These are phyloP conservation scores for Cercospora berteroae DNA, from an alignment of 2,329 filamentous ascomycete genomes.

Conservation along the genomic window DNA sequence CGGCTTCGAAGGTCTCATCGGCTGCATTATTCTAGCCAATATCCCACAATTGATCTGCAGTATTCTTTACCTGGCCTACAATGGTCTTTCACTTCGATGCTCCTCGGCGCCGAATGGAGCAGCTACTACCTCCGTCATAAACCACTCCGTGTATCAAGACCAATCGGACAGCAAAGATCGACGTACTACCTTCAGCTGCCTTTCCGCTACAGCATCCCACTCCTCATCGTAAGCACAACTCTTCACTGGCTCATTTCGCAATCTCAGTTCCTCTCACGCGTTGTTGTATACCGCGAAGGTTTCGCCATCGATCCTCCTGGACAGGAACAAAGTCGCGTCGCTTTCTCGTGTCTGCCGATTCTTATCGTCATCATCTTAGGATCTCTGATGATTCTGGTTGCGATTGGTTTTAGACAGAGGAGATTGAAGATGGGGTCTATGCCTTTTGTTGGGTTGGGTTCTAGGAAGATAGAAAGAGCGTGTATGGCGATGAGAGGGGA, in stretches of 20 bases:
- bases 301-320: neutral
- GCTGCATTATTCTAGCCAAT: conserved; percentile 12
- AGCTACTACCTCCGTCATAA: conserved; percentile 38
- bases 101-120: conserved; percentile 45
- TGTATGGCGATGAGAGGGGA: neutral
- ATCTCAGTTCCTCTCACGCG: conserved; percentile 43
- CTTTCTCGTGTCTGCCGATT: conserved; percentile 18
- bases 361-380: conserved; percentile 16
- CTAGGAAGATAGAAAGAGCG: neutral
- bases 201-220: conserved; percentile 40
- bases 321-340: conserved; percentile 1
- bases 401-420: neutral
- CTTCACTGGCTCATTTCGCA: conserved; percentile 50
- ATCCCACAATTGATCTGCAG: conserved; percentile 18
- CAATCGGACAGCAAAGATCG: conserved; percentile 39
- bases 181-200: conserved; percentile 46
- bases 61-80: conserved; percentile 20
- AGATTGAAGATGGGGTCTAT: neutral
- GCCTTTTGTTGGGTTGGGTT: neutral
- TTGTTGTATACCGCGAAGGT: conserved; percentile 27
- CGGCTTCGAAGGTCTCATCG: conserved; percentile 1
- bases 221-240: conserved; percentile 36
- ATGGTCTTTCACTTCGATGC: conserved; percentile 16
- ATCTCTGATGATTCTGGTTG: neutral
- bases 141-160: conserved; percentile 41